phyloP scores from a whole-genome alignment of 768 basidiomycete species.

The Termitomyces sp. region DNA sequence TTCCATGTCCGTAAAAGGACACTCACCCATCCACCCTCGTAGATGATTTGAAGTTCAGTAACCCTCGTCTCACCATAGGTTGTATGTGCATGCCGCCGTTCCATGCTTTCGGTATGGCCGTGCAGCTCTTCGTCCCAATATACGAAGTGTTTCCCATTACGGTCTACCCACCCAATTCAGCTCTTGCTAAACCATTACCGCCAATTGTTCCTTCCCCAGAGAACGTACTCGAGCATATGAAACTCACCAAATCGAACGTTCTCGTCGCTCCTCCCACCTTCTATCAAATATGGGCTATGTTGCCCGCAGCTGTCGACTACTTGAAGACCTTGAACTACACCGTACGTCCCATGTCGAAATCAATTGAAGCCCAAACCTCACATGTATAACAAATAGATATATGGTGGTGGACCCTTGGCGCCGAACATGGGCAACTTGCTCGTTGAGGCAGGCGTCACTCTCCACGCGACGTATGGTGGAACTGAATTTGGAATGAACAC shows the following conservation, averaged over 20 bases:
- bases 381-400: conserved; percentile 1
- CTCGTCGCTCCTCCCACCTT: conserved; percentile 38
- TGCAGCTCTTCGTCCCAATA: conserved; percentile 31
- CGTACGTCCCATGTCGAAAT: conserved; percentile 5
- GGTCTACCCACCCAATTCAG: conserved; percentile 32
- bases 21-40: neutral
- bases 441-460: conserved; percentile 9
- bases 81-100: conserved; percentile 34
- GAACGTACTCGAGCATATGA: conserved; percentile 36
- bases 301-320: conserved; percentile 20
- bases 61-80: neutral
- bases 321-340: conserved; percentile 13
- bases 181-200: conserved; percentile 17
- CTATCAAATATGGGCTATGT: conserved; percentile 36
- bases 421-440: conserved; percentile 16
- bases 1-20: neutral
- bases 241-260: conserved; percentile 24
- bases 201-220: conserved; percentile 40
- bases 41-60: neutral
- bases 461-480: conserved; percentile 15
- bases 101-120: conserved; percentile 32
- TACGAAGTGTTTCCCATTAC: conserved; percentile 22
- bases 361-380: neutral
- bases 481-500: conserved; percentile 19
- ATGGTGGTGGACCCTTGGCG: conserved; percentile 14